Percentiles rank a stretch among this genome's conserved stretches.
phyloP scores from a whole-genome alignment of 768 basidiomycete species.

The Lentinula aciculospora region DNA sequence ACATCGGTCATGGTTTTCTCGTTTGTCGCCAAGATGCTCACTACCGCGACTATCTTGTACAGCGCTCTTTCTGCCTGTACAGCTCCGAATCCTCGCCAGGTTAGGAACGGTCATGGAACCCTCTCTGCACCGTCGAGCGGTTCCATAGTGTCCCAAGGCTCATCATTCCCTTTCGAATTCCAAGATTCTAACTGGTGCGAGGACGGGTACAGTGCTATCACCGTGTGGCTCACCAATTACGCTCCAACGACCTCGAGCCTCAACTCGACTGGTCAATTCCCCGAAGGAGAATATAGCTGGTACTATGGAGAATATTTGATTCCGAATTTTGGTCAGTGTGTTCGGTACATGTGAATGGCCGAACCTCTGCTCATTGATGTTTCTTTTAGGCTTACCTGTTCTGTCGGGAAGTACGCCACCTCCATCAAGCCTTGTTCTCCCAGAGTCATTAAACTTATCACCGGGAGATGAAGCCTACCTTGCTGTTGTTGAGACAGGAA shows the following conservation, averaged over 20 bases:
- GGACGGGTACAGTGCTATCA: slow-evolving; percentile 15
- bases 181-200: slow-evolving; percentile 17
- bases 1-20: neutral
- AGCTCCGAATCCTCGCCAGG: slow-evolving; percentile 5
- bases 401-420: slow-evolving; percentile 5
- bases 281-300: slow-evolving; percentile 8
- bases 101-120: slow-evolving; percentile 11
- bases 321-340: slow-evolving; percentile 11
- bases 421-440: slow-evolving; percentile 13
- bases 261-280: slow-evolving; percentile 13
- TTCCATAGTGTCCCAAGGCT: neutral
- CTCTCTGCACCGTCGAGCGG: slow-evolving; percentile 8
- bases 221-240: slow-evolving; percentile 14
- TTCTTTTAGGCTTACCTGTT: slow-evolving; percentile 9
- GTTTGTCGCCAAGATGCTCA: neutral
- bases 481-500: slow-evolving; percentile 17
- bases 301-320: slow-evolving; percentile 8
- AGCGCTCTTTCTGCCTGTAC: slow-evolving; percentile 8
- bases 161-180: slow-evolving; percentile 14
- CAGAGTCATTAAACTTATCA: slow-evolving; percentile 2
- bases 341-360: neutral
- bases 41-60: neutral
- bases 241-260: slow-evolving; percentile 13
- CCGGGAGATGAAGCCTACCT: slow-evolving; percentile 13
- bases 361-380: neutral